Conservation (phyloP, 805 yeast species). For the Candida morakotiae region DNA sequence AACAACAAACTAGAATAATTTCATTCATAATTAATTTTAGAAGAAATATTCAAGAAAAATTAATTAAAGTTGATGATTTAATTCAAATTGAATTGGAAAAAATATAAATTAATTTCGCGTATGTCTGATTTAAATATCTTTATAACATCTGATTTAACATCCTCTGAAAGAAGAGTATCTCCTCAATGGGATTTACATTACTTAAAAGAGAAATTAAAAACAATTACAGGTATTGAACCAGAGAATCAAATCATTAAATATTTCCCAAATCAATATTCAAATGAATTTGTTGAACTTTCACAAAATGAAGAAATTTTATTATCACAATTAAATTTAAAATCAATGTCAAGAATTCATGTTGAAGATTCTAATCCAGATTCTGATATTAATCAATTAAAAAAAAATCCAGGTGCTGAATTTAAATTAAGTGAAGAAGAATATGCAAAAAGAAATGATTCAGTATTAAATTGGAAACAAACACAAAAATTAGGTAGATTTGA, state of each 20-base stretch:
- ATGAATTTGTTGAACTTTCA: constrained; percentile 26
- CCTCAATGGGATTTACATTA: constrained; percentile 55
- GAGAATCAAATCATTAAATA: constrained; percentile 46
- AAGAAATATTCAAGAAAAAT: constrained; percentile 57
- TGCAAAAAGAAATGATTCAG: constrained; percentile 55
- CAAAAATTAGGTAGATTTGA: constrained; percentile 71
- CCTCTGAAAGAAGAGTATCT: constrained; percentile 66
- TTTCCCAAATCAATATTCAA: constrained; percentile 37
- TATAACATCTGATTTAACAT: constrained; percentile 61
- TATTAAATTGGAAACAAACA: constrained; percentile 70
- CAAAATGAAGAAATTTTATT: constrained; percentile 14
- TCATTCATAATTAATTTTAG: constrained; percentile 62
- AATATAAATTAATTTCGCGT: constrained; percentile 1
- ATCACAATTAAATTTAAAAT: constrained; percentile 23
- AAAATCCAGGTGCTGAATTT: constrained; percentile 24
- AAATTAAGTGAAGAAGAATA: constrained; percentile 60
- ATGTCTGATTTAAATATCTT: constrained; percentile 47
- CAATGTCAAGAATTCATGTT: constrained; percentile 53
- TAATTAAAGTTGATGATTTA: constrained; percentile 54
- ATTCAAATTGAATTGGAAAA: constrained; percentile 21
- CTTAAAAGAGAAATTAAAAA: constrained; percentile 55
- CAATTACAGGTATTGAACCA: constrained; percentile 72
- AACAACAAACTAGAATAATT: constrained; percentile 54
- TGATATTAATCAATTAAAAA: constrained; percentile 36
- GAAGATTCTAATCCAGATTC: constrained; percentile 53